Conservation (phyloP, 2,329 filamentous ascomycete species). For the Fonsecaea monophora region DNA sequence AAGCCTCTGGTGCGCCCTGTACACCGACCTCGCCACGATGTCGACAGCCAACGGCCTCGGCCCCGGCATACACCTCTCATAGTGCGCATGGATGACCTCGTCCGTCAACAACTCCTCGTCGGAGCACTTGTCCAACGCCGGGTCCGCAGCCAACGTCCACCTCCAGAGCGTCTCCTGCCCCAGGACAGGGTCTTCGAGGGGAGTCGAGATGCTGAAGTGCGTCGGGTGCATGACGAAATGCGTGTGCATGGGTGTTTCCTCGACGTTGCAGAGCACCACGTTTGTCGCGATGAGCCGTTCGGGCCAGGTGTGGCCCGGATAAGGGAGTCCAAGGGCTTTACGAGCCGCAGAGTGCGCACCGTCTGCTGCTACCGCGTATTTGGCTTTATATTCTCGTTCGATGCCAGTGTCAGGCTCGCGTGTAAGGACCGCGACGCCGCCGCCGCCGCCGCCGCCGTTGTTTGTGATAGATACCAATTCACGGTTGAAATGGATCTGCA, state of each 20-base stretch:
- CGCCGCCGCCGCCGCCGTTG: conserved; percentile 5
- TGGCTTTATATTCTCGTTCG: conserved; percentile 7
- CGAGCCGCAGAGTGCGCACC: conserved; percentile 20
- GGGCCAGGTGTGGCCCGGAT: conserved; percentile 30
- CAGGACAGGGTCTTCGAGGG: conserved; percentile 22
- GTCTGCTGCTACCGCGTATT: conserved; percentile 24
- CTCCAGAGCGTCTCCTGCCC: conserved; percentile 27
- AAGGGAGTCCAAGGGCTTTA: conserved; percentile 26
- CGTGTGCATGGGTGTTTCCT: conserved; percentile 8
- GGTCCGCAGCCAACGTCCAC: conserved; percentile 24
- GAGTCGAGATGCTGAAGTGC: conserved; percentile 23
- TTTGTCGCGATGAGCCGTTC: conserved; percentile 28
- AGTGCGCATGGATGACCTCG: conserved; percentile 20
- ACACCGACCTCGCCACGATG: conserved; percentile 22
- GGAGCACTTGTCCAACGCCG: conserved; percentile 3
- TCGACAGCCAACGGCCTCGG: conserved; percentile 24
- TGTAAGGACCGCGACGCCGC: conserved; percentile 3
- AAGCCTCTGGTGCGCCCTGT: conserved; percentile 27
- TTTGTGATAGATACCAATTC: conserved; percentile 18
- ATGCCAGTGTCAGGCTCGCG: background rate
- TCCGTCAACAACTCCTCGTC: conserved; percentile 28
- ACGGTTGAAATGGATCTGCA: conserved; percentile 25
- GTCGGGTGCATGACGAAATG: conserved; percentile 20
- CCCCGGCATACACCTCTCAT: conserved; percentile 21
- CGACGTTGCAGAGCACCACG: conserved; percentile 19